These are phyloP conservation scores for Obba rivulosa DNA, from an alignment of 768 basidiomycete species.

Conservation along the genomic window DNA sequence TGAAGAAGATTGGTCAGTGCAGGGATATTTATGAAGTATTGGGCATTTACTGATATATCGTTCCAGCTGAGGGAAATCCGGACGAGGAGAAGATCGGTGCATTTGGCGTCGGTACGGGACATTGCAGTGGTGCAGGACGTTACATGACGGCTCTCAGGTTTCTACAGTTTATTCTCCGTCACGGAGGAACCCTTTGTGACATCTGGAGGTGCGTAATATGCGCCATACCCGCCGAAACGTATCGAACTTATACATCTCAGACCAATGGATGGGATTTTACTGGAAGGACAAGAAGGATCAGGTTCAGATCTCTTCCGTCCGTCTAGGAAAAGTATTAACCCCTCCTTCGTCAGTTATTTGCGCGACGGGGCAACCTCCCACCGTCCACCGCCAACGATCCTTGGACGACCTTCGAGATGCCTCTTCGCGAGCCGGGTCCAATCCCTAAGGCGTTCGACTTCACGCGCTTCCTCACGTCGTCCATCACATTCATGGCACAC, in stretches of 20 bases:
- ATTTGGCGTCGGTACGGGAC: conserved; percentile 70
- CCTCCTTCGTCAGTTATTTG: conserved; percentile 54
- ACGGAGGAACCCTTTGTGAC: conserved; percentile 82
- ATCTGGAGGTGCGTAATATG: conserved; percentile 53
- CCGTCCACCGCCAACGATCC: conserved; percentile 31
- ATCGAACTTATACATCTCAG: conserved; percentile 26
- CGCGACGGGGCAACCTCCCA: conserved; percentile 62
- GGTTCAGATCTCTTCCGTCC: conserved; percentile 28
- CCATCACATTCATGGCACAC: conserved; percentile 88
- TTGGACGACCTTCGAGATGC: conserved; percentile 93
- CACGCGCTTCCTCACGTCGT: conserved; percentile 82
- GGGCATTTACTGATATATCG: not conserved
- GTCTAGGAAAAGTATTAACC: not conserved
- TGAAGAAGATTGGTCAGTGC: conserved; percentile 78
- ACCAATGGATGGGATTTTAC: conserved; percentile 92
- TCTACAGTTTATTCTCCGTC: conserved; percentile 78
- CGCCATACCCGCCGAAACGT: no score
- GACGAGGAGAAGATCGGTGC: conserved; percentile 94
- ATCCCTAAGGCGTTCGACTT: conserved; percentile 85
- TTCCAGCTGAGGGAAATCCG: conserved; percentile 83
- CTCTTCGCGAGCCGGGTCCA: conserved; percentile 70
- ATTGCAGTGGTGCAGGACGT: not conserved
- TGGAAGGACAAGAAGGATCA: conserved; percentile 95
- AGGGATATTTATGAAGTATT: not conserved
- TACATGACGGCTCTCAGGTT: conserved; percentile 33